These are phyloP conservation scores for Trametes hirsuta DNA, from an alignment of 1,284 basidiomycete species.

Conservation along the genomic window DNA sequence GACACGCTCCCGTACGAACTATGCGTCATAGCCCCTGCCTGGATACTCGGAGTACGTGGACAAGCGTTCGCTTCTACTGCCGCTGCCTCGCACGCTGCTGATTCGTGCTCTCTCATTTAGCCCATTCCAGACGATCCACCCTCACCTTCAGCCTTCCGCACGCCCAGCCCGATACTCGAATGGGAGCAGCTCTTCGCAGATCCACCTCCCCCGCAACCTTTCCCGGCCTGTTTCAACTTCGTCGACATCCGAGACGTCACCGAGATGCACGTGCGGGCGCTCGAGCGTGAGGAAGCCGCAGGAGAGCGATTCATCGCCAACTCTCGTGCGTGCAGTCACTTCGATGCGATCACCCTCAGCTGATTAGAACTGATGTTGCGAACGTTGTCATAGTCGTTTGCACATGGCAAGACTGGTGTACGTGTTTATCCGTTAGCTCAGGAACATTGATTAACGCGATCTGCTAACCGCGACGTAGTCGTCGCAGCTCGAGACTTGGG, in stretches of 20 bases:
- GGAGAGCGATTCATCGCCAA: conserved; percentile 54
- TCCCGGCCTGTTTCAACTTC: conserved; percentile 34
- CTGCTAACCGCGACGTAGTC: neutral
- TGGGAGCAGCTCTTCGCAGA: conserved; percentile 12
- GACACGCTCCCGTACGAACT: conserved; percentile 24
- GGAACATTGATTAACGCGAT: neutral
- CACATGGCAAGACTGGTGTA: conserved; percentile 17
- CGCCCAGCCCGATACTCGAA: conserved; percentile 2
- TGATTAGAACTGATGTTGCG: neutral
- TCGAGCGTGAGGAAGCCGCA: conserved; percentile 49
- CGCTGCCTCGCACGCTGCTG: neutral
- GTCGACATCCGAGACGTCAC: conserved; percentile 67
- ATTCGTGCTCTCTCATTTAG: neutral
- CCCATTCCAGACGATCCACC: conserved; percentile 22
- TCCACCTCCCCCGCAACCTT: conserved; percentile 29
- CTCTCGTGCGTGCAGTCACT: conserved; percentile 27
- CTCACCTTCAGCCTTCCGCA: conserved; percentile 15
- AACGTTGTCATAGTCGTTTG: neutral
- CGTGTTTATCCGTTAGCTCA: neutral
- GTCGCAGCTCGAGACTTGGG: neutral
- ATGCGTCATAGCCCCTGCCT: conserved; percentile 21
- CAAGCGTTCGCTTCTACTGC: neutral
- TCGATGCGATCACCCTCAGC: neutral
- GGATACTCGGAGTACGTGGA: conserved; percentile 13
- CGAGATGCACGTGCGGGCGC: conserved; percentile 51